Percentiles rank a stretch among this genome's conserved stretches.
Evolutionary conservation across 163 green algal genomes (phyloP).

Genomic region (Scenedesmus sp.): DNA sequence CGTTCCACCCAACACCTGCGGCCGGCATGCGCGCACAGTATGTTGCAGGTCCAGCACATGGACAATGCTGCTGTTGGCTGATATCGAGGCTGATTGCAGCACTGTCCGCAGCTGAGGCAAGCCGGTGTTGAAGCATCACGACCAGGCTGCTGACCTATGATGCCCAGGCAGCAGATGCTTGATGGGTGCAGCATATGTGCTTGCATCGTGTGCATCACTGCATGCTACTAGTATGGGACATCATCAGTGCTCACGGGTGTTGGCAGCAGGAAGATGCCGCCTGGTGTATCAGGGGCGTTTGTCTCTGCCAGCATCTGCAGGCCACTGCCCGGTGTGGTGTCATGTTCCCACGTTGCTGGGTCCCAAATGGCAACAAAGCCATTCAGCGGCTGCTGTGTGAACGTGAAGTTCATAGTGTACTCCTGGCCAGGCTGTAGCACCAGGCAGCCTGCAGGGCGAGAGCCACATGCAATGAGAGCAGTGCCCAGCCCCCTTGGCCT

Average conservation of each 20-base stretch:
- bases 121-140: not conserved
- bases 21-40: not conserved
- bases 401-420: conserved; percentile 35
- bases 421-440: conserved; percentile 2
- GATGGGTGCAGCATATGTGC: too few relatives aligned
- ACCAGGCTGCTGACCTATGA: too few relatives aligned
- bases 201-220: not conserved
- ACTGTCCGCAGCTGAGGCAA: not conserved
- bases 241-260: not conserved
- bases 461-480: not conserved
- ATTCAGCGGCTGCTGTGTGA: conserved; percentile 22
- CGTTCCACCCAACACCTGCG: conserved; percentile 1
- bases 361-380: conserved; percentile 23
- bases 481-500: too few relatives aligned
- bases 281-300: not conserved
- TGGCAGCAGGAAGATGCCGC: conserved; percentile 4
- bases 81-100: not conserved
- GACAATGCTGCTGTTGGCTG: not conserved
- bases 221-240: not conserved
- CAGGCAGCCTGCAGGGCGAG: not conserved
- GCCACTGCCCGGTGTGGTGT: conserved; percentile 10
- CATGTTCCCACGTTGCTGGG: conserved; percentile 7
- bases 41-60: too few relatives aligned
- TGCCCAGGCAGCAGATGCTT: too few relatives aligned
- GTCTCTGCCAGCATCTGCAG: conserved; percentile 20